Evolutionary conservation across 2,329 filamentous ascomycete species (phyloP).

Genomic region (Botryotinia convoluta): DNA sequence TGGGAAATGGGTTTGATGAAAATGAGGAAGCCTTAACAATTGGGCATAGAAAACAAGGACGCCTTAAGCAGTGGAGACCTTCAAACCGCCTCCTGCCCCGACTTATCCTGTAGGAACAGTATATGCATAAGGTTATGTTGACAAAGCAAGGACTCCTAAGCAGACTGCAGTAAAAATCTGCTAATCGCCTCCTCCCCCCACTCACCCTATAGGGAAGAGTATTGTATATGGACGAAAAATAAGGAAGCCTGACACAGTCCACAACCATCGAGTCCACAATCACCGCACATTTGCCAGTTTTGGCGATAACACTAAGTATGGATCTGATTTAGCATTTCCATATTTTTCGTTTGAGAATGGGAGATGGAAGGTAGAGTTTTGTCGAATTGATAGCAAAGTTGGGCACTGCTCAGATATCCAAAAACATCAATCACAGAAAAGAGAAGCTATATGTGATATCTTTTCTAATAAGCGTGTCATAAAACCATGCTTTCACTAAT

Average conservation of each 20-base stretch:
- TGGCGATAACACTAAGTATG: slow-evolving; percentile 11
- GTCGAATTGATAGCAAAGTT: neutral
- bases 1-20: neutral
- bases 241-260: slow-evolving; percentile 12
- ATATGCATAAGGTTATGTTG: neutral
- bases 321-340: neutral
- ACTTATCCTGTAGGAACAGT: neutral
- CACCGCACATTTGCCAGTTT: slow-evolving; percentile 12
- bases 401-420: neutral
- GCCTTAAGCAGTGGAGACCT: neutral
- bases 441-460: neutral
- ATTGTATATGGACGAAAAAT: neutral
- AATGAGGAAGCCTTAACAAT: neutral
- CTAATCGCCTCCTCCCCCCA: neutral
- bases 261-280: slow-evolving; percentile 17
- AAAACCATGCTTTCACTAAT: neutral
- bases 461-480: neutral
- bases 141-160: neutral
- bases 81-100: neutral
- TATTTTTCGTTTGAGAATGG: neutral
- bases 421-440: neutral
- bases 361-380: neutral
- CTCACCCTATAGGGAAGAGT: neutral
- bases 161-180: neutral
- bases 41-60: neutral